Conservation (phyloP, 2,329 filamentous ascomycete genomes). For the Hypoxylon sp. region DNA sequence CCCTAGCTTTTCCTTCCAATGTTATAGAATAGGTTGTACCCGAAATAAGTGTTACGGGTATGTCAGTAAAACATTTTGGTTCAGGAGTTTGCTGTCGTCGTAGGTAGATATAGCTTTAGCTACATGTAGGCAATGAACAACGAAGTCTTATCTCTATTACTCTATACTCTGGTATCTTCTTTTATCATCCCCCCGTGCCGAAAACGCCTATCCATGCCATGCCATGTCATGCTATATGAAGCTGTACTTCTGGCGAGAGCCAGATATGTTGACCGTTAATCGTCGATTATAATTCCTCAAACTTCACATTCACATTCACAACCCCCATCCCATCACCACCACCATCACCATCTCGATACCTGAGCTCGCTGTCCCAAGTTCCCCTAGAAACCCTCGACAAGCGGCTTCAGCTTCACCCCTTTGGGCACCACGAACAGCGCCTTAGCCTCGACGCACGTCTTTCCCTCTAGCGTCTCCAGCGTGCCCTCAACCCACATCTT, state of each 20-base stretch:
- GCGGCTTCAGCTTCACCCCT: constrained; percentile 58
- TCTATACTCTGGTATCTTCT: constrained; percentile 22
- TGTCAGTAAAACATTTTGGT: background rate
- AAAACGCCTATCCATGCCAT: constrained; percentile 16
- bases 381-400: constrained; percentile 59
- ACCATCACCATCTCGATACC: background rate
- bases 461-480: constrained; percentile 70
- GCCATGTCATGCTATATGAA: constrained; percentile 7
- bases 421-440: constrained; percentile 73
- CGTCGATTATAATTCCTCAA: background rate
- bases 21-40: constrained; percentile 5
- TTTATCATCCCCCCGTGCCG: background rate
- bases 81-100: constrained; percentile 1
- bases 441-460: constrained; percentile 70
- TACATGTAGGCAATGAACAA: background rate
- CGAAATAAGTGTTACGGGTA: background rate
- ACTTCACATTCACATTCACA: background rate
- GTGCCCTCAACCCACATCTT: constrained; percentile 69
- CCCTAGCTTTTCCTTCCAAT: constrained; percentile 6
- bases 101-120: constrained; percentile 19
- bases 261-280: background rate
- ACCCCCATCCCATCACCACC: background rate
- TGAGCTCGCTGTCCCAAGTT: background rate
- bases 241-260: background rate
- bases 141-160: constrained; percentile 1